Base-by-base conservation (phyloP, 805 yeast species). In the Limtongia smithiae region DNA sequence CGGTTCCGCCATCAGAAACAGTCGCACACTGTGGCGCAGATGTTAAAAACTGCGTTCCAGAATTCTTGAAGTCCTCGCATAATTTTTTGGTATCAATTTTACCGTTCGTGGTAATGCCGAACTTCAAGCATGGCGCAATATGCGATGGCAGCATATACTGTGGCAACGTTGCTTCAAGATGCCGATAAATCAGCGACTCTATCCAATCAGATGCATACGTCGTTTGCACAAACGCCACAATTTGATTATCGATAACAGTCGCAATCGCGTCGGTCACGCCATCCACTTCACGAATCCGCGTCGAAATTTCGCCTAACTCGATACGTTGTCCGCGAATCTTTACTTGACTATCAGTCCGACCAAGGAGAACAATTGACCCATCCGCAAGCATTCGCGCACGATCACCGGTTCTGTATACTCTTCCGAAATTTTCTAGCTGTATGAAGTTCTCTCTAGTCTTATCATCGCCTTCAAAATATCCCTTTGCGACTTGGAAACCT, bases 261-360 rank as follows among this genome's bases (percentile, higher is more conserved):
- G 58, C 21, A 17, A 46, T 48, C 14, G 52, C 45, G 12, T 54
- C 57, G 9, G 42, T 25, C 15, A 38, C 46, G 15, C 18, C 60
- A n/a, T n/a, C 30, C 4, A 41, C 12, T 7, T 33, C 18, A 14
- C 7, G 20, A 9, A 44, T 42, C n/a, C 4, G 55, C 3, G 48
- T 14, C 18, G 54, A 61, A 4, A 63, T 61, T 34, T 63, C 67
- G 4, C 58, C 64, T 1, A 63, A 54, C 43, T 63, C 66, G 11
- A 63, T 48, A 6, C 67, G 48, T 31, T 63, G 66, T 8, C 67
- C 67, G 14, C 63, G 53, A 4, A 63, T 36, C 41, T 63, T 63
- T 30, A 63, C 62, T 37, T 63, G 67, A 25, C 54, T 51, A 43
- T 63, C 67, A 27, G 46, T 48, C 2, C 67, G 51, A 3, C 67